Conservation (phyloP, 148 eudicot species). For the Rhododendron henanense region DNA sequence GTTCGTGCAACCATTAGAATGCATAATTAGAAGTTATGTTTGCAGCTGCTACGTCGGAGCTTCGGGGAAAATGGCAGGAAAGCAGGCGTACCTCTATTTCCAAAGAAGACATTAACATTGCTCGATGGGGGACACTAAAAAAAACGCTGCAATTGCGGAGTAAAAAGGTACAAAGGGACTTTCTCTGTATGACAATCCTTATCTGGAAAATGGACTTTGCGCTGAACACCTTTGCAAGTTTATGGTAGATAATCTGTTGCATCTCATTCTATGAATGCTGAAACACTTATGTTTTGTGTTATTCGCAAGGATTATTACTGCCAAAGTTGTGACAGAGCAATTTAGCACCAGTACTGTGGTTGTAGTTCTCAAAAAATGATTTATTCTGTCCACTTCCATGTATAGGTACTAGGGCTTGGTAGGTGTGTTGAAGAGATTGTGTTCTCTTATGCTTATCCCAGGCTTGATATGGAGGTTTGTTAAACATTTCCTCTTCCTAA, state of each 20-base stretch:
- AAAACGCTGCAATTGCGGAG: constrained; percentile 57
- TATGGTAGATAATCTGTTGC: background rate
- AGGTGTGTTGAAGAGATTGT: constrained; percentile 84
- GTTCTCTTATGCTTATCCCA: constrained; percentile 74
- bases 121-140: constrained; percentile 76
- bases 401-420: constrained; percentile 59
- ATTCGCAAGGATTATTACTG: background rate
- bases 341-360: constrained; percentile 5
- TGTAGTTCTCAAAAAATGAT: background rate
- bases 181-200: background rate
- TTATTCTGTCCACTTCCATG: constrained; percentile 2
- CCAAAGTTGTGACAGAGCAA: background rate
- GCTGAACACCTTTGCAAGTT: background rate
- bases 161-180: constrained; percentile 49
- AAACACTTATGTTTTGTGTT: background rate
- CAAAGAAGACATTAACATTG: constrained; percentile 50
- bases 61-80: constrained; percentile 79
- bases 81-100: constrained; percentile 51
- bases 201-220: background rate
- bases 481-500: constrained; percentile 1
- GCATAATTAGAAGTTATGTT: background rate
- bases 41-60: constrained; percentile 74
- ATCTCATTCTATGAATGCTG: background rate
- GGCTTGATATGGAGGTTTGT: constrained; percentile 89
- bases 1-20: constrained; percentile 1